Conservation (phyloP, 2,329 filamentous ascomycete genomes). For the Aspergillus neotritici region DNA sequence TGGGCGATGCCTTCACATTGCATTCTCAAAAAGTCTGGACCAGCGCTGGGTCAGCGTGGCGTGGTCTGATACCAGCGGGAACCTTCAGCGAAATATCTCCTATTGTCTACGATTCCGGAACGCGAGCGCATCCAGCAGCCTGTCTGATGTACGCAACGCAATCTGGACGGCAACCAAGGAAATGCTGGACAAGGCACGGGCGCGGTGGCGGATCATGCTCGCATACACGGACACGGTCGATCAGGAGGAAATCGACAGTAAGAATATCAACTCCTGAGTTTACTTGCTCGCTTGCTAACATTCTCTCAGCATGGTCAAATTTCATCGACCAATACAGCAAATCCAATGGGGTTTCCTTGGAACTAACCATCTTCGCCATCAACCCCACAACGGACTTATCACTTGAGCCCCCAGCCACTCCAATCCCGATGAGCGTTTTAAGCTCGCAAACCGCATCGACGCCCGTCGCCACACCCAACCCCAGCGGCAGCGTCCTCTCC, state of each 20-base stretch:
- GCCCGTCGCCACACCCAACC: constrained; percentile 36
- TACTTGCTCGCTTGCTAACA: constrained; percentile 14
- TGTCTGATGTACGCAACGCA: constrained; percentile 50
- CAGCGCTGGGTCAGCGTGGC: constrained; percentile 54
- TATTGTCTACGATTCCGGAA: constrained; percentile 47
- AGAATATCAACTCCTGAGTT: constrained; percentile 4
- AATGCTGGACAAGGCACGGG: constrained; percentile 48
- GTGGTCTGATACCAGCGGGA: constrained; percentile 55
- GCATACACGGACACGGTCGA: constrained; percentile 49
- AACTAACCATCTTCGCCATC: constrained; percentile 33
- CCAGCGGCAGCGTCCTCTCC: constrained; percentile 30
- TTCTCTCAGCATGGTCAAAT: constrained; percentile 31
- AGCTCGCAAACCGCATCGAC: constrained; percentile 32
- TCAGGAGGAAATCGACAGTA: constrained; percentile 48
- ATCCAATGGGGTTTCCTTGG: constrained; percentile 26
- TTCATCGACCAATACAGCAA: constrained; percentile 37
- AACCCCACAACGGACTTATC: constrained; percentile 32
- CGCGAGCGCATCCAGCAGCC: constrained; percentile 25
- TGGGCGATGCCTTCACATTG: constrained; percentile 54
- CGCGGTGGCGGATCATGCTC: constrained; percentile 53
- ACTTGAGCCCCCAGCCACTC: constrained; percentile 29
- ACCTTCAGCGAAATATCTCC: constrained; percentile 48
- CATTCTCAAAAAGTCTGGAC: constrained; percentile 52
- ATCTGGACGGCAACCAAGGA: constrained; percentile 54
- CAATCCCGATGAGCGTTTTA: constrained; percentile 29